Conservation (phyloP, 257 asterid genomes). For the Dorcoceras hygrometricum region DNA sequence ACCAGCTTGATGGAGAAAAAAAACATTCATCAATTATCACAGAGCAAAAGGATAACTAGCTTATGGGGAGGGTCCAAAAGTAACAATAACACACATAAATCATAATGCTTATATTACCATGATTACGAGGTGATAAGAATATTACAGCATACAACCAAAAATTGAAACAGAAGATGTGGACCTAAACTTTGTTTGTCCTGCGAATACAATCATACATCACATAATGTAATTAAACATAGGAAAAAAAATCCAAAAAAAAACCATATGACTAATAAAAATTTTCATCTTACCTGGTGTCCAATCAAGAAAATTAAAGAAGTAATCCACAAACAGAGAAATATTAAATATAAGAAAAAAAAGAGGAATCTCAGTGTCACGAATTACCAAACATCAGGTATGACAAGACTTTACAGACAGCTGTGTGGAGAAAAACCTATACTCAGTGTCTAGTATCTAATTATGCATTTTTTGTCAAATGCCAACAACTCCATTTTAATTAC, state of each 20-base stretch:
- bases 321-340: constrained; percentile 1
- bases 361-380: neutral
- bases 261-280: neutral
- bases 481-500: neutral
- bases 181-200: neutral
- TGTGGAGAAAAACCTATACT: neutral
- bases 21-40: neutral
- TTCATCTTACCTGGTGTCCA: neutral
- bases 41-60: neutral
- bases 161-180: neutral
- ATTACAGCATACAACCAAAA: neutral
- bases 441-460: neutral
- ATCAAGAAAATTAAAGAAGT: neutral
- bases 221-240: neutral
- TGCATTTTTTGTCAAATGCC: neutral
- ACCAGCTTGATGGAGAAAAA: neutral
- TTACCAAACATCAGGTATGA: neutral
- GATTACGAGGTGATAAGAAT: neutral
- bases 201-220: neutral
- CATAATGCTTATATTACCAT: neutral
- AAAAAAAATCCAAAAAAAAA: no score
- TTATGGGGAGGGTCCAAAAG: neutral
- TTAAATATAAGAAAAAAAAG: neutral
- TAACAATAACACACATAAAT: no score
- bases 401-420: neutral